phyloP scores from a whole-genome alignment of 345 rosid species.

The Arabidopsis thaliana region DNA sequence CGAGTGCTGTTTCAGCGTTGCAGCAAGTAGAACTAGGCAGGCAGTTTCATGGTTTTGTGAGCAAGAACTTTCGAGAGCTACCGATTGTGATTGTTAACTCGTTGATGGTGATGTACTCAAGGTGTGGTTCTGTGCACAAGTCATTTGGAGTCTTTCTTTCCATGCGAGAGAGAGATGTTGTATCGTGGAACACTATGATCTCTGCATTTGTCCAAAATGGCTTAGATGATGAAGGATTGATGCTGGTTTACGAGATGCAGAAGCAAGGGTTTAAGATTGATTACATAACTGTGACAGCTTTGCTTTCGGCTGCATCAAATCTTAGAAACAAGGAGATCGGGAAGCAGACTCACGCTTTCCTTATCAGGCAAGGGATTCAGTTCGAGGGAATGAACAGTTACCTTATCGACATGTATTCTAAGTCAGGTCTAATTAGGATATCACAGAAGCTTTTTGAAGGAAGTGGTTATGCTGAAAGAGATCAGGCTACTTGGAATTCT shows the following conservation, averaged over 20 bases:
- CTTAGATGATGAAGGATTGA: constrained; percentile 81
- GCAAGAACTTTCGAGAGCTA: constrained; percentile 58
- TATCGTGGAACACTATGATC: constrained; percentile 89
- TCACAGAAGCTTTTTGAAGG: constrained; percentile 57
- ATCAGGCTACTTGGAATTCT: constrained; percentile 91
- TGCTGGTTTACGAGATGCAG: constrained; percentile 87
- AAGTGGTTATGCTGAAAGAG: constrained; percentile 46
- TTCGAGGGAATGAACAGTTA: constrained; percentile 84
- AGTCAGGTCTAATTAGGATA: constrained; percentile 68
- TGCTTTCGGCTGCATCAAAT: constrained; percentile 91
- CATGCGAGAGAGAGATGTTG: constrained; percentile 75
- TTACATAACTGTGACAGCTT: constrained; percentile 71
- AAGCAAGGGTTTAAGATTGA: constrained; percentile 67
- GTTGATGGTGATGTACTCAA: constrained; percentile 78
- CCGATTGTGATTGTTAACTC: constrained; percentile 64
- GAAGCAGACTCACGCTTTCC: constrained; percentile 81
- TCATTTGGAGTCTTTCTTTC: constrained; percentile 68
- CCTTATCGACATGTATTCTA: constrained; percentile 87
- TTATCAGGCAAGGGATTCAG: constrained; percentile 65
- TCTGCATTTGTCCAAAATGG: constrained; percentile 86
- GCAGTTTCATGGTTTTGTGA: constrained; percentile 70
- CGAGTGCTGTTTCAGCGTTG: constrained; percentile 72
- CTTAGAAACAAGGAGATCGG: constrained; percentile 69
- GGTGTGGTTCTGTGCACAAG: constrained; percentile 66
- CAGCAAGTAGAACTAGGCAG: constrained; percentile 61